These are phyloP conservation scores for Capsicum chinense DNA, from an alignment of 257 asterid genomes.

Conservation along the genomic window DNA sequence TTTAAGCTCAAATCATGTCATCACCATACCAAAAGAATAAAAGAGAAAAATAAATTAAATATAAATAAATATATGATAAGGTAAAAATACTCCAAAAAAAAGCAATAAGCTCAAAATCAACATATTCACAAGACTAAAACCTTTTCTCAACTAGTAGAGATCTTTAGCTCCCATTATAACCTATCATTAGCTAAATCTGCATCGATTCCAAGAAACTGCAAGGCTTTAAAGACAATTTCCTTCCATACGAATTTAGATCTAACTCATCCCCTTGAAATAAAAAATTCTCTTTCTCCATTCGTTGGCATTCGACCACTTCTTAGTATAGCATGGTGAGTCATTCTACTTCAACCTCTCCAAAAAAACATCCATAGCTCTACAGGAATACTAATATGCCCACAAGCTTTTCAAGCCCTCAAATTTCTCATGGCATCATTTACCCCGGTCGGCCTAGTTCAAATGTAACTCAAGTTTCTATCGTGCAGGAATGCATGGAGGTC, in stretches of 20 bases:
- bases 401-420: neutral
- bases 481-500: too few relatives aligned
- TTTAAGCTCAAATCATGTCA: neutral
- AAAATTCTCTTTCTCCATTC: neutral
- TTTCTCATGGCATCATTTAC: neutral
- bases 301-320: neutral
- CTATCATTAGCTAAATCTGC: neutral
- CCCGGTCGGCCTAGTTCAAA: too few relatives aligned
- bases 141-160: neutral
- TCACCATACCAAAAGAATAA: neutral
- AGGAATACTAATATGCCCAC: neutral
- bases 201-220: neutral
- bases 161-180: neutral
- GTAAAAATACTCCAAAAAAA: neutral
- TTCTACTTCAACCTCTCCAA: slow-evolving; percentile 6
- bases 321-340: neutral
- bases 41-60: neutral
- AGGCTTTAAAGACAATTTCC: neutral
- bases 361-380: neutral
- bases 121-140: neutral
- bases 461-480: too few relatives aligned
- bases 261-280: neutral
- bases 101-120: neutral
- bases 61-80: neutral
- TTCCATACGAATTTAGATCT: neutral